phyloP scores from a whole-genome alignment of 2,329 filamentous ascomycete species.

The Claviceps maximensis region DNA sequence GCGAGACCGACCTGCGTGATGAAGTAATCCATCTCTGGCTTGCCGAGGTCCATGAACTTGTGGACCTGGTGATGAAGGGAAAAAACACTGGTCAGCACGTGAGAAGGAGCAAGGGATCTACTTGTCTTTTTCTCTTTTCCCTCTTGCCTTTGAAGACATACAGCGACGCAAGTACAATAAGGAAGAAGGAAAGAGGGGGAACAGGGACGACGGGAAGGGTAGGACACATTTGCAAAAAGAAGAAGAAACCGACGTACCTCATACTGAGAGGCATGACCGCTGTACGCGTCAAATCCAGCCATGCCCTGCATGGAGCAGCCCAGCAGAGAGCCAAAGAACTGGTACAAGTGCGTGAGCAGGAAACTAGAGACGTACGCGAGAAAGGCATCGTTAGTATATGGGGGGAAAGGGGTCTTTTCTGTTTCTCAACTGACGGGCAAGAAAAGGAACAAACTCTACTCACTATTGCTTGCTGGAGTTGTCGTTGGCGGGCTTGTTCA shows the following conservation, averaged over 20 bases:
- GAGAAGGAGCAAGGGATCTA: too few species aligned
- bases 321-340: slow-evolving; percentile 46
- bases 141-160: too few species aligned
- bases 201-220: too few species aligned
- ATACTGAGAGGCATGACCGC: slow-evolving; percentile 32
- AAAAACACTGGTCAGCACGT: too few species aligned
- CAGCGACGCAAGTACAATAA: too few species aligned
- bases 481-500: slow-evolving; percentile 40
- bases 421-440: background rate
- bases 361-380: slow-evolving; percentile 20
- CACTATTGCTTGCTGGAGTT: slow-evolving; percentile 30
- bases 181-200: too few species aligned
- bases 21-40: slow-evolving; percentile 42
- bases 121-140: background rate
- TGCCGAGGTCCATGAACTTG: slow-evolving; percentile 45
- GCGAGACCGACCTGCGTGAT: slow-evolving; percentile 43
- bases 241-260: background rate
- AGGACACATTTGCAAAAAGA: too few species aligned
- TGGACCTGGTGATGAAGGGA: too few species aligned
- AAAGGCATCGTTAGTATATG: background rate
- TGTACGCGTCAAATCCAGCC: slow-evolving; percentile 36
- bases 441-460: slow-evolving; percentile 7
- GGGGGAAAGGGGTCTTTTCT: background rate
- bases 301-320: slow-evolving; percentile 39
- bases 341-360: slow-evolving; percentile 48